Conservation (phyloP, 2,329 filamentous ascomycete species). For the Aureobasidium sp. region DNA sequence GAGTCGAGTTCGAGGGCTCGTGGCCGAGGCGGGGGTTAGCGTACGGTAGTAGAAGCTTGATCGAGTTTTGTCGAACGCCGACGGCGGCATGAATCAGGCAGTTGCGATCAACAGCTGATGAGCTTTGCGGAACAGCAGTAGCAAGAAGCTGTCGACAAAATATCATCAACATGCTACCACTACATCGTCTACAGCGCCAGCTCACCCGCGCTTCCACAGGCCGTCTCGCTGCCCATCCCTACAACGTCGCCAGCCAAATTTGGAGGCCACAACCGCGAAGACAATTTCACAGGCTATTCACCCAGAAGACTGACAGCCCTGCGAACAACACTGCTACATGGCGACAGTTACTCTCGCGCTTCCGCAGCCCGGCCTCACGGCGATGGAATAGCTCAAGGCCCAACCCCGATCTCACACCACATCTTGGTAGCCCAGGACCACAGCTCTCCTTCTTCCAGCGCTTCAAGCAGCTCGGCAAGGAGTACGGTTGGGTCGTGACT, state of each 20-base stretch:
- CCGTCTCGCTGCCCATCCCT: not conserved
- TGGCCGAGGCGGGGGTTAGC: constrained; percentile 9
- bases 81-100: constrained; percentile 1
- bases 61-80: not conserved
- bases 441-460: constrained; percentile 48
- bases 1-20: not conserved
- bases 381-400: constrained; percentile 34
- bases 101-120: not conserved
- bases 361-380: not conserved
- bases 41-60: not conserved
- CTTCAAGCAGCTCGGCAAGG: constrained; percentile 75
- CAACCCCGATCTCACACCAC: constrained; percentile 30
- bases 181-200: not conserved
- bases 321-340: not conserved
- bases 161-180: not conserved
- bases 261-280: not conserved
- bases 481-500: constrained; percentile 90
- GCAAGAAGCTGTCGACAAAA: not conserved
- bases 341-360: constrained; percentile 3
- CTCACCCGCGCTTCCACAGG: not conserved
- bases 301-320: not conserved
- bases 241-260: not conserved
- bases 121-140: constrained; percentile 4
- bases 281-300: not conserved
- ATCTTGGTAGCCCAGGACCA: constrained; percentile 23